Evolutionary conservation across 139 green algal genomes (phyloP).

Genomic region (Closterium sp.): DNA sequence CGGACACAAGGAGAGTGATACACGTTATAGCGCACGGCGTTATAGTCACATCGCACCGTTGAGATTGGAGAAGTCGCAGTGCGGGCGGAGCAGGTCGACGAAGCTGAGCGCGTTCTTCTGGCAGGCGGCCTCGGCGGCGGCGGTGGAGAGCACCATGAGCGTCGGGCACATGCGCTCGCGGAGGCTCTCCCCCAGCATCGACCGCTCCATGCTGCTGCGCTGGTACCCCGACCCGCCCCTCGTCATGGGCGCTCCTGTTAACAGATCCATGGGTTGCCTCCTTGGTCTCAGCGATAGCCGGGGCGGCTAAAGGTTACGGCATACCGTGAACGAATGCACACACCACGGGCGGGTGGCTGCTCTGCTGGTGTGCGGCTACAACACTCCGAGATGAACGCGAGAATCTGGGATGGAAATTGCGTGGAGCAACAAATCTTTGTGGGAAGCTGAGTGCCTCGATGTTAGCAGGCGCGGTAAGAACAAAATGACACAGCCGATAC

Average conservation of each 20-base stretch:
- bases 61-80: slow-evolving; percentile 64
- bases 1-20: no score
- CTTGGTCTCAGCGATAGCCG: no score
- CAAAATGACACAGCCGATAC: neutral
- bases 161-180: slow-evolving; percentile 43
- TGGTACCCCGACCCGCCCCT: neutral
- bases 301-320: neutral
- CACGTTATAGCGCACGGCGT: neutral
- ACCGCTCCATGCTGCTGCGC: slow-evolving; percentile 11
- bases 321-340: neutral
- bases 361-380: neutral
- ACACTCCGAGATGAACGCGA: no score
- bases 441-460: no score
- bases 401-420: no score
- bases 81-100: slow-evolving; percentile 66
- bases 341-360: neutral
- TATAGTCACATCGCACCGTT: slow-evolving; percentile 60
- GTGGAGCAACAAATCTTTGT: no score
- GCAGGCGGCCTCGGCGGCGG: slow-evolving; percentile 61
- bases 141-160: slow-evolving; percentile 65
- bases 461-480: neutral
- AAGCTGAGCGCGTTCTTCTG: slow-evolving; percentile 67
- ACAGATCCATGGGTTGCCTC: neutral
- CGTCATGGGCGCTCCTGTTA: slow-evolving; percentile 5
- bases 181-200: neutral